A percentile compares a stretch with the other conserved stretches of the same genome.
Evolutionary conservation across 192 early-diverging fungal genomes (phyloP).

Genomic region (Coemansia sp.): DNA sequence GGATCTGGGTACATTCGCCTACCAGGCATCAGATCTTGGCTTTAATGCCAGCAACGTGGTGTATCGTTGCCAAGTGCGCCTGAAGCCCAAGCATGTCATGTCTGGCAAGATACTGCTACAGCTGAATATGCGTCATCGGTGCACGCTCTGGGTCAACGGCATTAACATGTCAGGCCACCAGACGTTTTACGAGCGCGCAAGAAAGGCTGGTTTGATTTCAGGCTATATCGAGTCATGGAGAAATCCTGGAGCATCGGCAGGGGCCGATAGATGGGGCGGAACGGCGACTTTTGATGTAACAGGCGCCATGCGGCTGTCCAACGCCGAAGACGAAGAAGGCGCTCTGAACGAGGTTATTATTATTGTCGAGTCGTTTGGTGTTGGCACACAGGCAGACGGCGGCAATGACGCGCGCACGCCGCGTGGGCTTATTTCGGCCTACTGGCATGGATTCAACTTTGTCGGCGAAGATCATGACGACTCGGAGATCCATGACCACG

Average conservation of each 20-base stretch:
- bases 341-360: constrained; percentile 67
- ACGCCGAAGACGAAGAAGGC: constrained; percentile 45
- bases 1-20: constrained; percentile 48
- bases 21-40: constrained; percentile 60
- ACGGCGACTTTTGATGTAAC: constrained; percentile 62
- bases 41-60: constrained; percentile 66
- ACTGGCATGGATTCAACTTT: constrained; percentile 57
- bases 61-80: constrained; percentile 59
- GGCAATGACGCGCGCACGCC: constrained; percentile 75
- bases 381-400: constrained; percentile 67
- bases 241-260: constrained; percentile 26
- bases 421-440: constrained; percentile 69
- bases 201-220: constrained; percentile 27
- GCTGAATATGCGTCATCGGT: constrained; percentile 72
- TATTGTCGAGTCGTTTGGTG: constrained; percentile 74
- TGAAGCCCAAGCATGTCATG: constrained; percentile 31
- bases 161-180: constrained; percentile 75
- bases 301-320: constrained; percentile 32
- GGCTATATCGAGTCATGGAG: constrained; percentile 20
- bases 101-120: constrained; percentile 51
- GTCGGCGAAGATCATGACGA: constrained; percentile 55
- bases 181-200: constrained; percentile 63
- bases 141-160: constrained; percentile 70
- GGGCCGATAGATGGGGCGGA: constrained; percentile 68
- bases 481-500: constrained; percentile 51